A percentile compares a stretch with the other conserved stretches of the same genome.
phyloP scores from a whole-genome alignment of 2,329 filamentous ascomycete species.

The Trichoderma sp. region DNA sequence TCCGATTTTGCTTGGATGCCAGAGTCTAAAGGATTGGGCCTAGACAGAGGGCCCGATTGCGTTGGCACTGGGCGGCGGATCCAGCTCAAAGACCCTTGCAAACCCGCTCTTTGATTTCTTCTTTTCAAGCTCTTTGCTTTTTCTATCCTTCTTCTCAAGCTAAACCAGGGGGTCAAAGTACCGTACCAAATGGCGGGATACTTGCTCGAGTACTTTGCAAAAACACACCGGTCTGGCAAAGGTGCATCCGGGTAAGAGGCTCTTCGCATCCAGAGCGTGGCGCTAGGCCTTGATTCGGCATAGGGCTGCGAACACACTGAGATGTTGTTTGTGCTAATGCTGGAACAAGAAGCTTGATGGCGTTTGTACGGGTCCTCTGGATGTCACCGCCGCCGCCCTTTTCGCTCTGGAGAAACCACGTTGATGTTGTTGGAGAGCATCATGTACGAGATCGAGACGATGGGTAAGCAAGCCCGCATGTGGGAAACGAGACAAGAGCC shows the following conservation, averaged over 20 bases:
- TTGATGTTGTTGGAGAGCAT: not conserved
- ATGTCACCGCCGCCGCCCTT: slow-evolving; percentile 2
- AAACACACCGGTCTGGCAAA: not conserved
- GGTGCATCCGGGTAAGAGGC: slow-evolving; percentile 11
- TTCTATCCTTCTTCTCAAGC: not conserved
- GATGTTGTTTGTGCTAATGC: slow-evolving; percentile 1
- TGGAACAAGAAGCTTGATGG: slow-evolving; percentile 8
- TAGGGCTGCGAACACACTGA: not conserved
- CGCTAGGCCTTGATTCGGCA: slow-evolving; percentile 5
- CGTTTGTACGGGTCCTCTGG: not conserved
- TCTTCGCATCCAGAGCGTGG: slow-evolving; percentile 8
- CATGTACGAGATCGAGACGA: not conserved
- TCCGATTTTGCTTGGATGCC: not conserved
- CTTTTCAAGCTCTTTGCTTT: not conserved
- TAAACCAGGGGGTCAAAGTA: not conserved
- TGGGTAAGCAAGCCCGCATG: not conserved
- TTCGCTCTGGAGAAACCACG: not conserved
- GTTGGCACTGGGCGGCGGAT: not conserved
- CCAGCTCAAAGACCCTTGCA: not conserved
- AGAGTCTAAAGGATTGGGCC: not conserved
- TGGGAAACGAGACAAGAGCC: not conserved
- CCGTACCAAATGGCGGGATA: not conserved
- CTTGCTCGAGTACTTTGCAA: not conserved
- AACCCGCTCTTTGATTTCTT: not conserved
- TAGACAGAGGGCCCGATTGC: not conserved